Evolutionary conservation across 345 rosid species (phyloP).

Genomic region (Aurinia saxatilis): DNA sequence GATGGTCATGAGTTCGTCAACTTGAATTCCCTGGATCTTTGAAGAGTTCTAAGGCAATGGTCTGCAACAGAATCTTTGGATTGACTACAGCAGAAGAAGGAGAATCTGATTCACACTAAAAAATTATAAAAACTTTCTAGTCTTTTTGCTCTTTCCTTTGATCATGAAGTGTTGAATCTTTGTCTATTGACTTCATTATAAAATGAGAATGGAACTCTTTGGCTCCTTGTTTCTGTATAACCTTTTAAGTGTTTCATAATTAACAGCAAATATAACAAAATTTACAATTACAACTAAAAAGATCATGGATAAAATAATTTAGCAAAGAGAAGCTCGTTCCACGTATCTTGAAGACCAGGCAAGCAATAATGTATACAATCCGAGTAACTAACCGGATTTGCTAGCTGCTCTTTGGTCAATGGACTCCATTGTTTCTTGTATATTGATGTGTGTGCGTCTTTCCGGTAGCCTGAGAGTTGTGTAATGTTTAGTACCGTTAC

Average conservation of each 20-base stretch:
- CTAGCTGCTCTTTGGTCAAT: constrained; percentile 61
- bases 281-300: constrained; percentile 8
- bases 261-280: background rate
- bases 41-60: constrained; percentile 3
- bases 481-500: constrained; percentile 74
- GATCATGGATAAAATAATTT: constrained; percentile 66
- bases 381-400: constrained; percentile 66
- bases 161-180: background rate
- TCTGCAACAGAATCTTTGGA: background rate
- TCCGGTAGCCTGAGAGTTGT: constrained; percentile 66
- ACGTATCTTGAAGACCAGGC: constrained; percentile 88
- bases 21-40: constrained; percentile 12
- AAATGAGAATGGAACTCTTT: background rate
- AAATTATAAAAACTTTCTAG: background rate
- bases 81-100: background rate
- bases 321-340: constrained; percentile 82
- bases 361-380: constrained; percentile 92
- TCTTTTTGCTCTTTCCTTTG: constrained; percentile 1
- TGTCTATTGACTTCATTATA: background rate
- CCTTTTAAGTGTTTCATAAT: constrained; percentile 4
- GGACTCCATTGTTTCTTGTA: constrained; percentile 85
- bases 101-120: background rate
- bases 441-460: constrained; percentile 81
- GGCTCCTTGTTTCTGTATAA: background rate
- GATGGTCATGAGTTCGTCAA: constrained; percentile 11